These are phyloP conservation scores for Pythium utonaiense DNA, from an alignment of 352 stramenopile species.

Conservation along the genomic window DNA sequence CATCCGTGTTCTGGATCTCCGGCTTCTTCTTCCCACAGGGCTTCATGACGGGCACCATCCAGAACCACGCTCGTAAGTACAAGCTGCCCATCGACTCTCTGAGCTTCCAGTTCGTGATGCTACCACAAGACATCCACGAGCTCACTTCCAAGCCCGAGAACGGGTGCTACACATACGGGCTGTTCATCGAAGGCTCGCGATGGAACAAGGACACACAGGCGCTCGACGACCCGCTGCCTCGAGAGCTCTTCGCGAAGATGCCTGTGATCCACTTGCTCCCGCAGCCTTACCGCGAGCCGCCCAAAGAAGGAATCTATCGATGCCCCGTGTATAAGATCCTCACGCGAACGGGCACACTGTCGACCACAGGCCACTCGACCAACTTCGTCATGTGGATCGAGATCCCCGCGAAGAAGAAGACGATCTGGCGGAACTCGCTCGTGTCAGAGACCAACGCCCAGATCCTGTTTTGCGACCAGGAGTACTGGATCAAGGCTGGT, in stretches of 20 bases:
- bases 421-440: constrained; percentile 50
- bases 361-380: constrained; percentile 94
- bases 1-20: constrained; percentile 86
- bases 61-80: constrained; percentile 90
- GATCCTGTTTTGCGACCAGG: constrained; percentile 60
- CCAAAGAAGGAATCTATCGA: constrained; percentile 67
- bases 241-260: constrained; percentile 51
- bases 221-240: constrained; percentile 46
- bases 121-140: constrained; percentile 44
- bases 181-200: constrained; percentile 90
- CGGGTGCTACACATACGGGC: constrained; percentile 88
- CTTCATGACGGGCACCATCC: constrained; percentile 90
- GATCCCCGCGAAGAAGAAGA: constrained; percentile 81
- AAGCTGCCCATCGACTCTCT: constrained; percentile 91
- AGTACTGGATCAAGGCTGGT: constrained; percentile 73
- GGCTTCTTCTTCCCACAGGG: constrained; percentile 92
- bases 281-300: constrained; percentile 51
- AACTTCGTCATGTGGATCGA: constrained; percentile 99
- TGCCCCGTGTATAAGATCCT: constrained; percentile 91
- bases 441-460: constrained; percentile 75
- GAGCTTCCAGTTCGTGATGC: constrained; percentile 88
- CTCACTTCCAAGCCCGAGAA: constrained; percentile 58
- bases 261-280: constrained; percentile 81
- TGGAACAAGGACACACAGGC: constrained; percentile 64
- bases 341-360: constrained; percentile 87